Evolutionary conservation across 129 eudicot species (phyloP).

Genomic region (Deinandra increscens): DNA sequence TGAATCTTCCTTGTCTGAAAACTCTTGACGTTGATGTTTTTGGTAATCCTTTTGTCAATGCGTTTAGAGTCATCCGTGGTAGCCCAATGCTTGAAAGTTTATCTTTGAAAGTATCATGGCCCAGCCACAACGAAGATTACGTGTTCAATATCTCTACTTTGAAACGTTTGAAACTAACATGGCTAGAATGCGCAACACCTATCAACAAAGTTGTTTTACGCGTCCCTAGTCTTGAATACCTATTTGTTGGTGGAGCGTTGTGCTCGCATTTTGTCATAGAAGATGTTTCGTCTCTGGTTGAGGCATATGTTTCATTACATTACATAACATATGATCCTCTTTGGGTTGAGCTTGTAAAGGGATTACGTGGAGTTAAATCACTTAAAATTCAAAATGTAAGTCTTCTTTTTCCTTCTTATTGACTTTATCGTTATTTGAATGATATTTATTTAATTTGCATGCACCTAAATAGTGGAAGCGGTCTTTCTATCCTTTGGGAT

Average conservation of each 20-base stretch:
- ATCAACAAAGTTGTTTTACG: constrained; percentile 1
- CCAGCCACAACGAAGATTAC: background rate
- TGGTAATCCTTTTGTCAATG: background rate
- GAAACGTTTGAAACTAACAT: background rate
- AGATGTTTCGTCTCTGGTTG: constrained; percentile 1
- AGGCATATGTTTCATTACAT: background rate
- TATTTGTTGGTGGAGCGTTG: no score
- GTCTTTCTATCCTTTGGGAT: no score
- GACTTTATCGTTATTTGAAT: no score
- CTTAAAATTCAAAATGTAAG: background rate
- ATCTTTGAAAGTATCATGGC: no score
- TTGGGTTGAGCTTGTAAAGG: background rate
- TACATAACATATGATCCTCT: background rate
- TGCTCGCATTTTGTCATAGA: background rate
- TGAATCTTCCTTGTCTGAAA: constrained; percentile 5
- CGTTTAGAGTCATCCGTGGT: background rate
- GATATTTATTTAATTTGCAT: no score
- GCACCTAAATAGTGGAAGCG: no score
- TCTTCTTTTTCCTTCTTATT: no score
- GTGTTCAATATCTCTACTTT: background rate
- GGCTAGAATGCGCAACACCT: background rate
- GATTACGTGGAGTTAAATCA: background rate
- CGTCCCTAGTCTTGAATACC: constrained; percentile 10
- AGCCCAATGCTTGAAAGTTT: background rate
- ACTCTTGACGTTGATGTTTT: no score